A percentile compares a stretch with the other conserved stretches of the same genome.
These are phyloP conservation scores for Candida quercuum DNA, from an alignment of 805 yeast species.

Conservation along the genomic window DNA sequence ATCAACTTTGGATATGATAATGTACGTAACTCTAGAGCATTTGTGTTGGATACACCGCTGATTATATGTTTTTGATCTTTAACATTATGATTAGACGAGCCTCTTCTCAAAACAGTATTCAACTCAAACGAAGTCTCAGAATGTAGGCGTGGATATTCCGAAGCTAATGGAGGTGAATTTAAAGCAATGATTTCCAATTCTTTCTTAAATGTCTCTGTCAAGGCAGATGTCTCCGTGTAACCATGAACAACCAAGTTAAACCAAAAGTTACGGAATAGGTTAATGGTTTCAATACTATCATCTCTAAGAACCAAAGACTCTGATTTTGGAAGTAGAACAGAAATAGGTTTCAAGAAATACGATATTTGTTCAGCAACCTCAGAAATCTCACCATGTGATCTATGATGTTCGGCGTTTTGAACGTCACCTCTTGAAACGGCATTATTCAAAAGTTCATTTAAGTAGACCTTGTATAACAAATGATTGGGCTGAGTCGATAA, in stretches of 20 bases:
- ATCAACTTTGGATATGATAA: conserved; percentile 73
- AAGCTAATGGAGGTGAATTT: conserved; percentile 82
- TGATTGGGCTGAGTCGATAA: conserved; percentile 25
- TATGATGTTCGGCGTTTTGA: conserved; percentile 67
- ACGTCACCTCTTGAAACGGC: conserved; percentile 79
- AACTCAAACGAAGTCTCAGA: conserved; percentile 90
- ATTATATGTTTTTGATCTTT: conserved; percentile 67
- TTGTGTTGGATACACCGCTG: conserved; percentile 30
- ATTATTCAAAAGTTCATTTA: conserved; percentile 59
- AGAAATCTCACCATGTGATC: conserved; percentile 68
- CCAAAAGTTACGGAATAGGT: conserved; percentile 85
- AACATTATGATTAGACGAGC: conserved; percentile 77
- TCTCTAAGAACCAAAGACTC: conserved; percentile 33
- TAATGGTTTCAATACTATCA: conserved; percentile 43
- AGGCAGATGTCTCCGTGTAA: conserved; percentile 53
- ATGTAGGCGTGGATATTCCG: conserved; percentile 72
- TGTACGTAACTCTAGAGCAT: conserved; percentile 45
- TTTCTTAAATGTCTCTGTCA: conserved; percentile 39
- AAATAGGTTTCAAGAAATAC: conserved; percentile 64
- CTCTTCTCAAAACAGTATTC: conserved; percentile 85
- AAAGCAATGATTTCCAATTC: conserved; percentile 71
- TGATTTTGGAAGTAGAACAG: conserved; percentile 61
- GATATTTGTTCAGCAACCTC: conserved; percentile 67
- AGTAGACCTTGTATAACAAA: conserved; percentile 49
- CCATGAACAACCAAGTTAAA: conserved; percentile 92